phyloP scores from a whole-genome alignment of 2,329 filamentous ascomycete genomes.

The Penicillium sp. region DNA sequence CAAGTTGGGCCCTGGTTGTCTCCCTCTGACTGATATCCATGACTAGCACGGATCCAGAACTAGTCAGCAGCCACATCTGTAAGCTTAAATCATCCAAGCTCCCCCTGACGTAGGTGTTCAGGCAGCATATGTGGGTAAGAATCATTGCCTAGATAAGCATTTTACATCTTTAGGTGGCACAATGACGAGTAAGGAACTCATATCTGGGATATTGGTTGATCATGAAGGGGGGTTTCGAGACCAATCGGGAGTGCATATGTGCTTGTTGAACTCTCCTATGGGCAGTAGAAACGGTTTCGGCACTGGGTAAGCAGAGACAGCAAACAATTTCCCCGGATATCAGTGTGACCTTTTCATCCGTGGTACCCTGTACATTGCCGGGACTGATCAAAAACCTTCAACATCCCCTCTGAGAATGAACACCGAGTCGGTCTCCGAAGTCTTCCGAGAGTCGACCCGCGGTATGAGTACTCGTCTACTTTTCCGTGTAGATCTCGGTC shows the following conservation, averaged over 20 bases:
- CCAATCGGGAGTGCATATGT: background rate
- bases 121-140: background rate
- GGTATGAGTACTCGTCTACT: background rate
- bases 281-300: background rate
- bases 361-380: slow-evolving; percentile 4
- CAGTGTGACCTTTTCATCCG: background rate
- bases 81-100: background rate
- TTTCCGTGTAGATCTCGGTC: background rate
- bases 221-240: slow-evolving; percentile 4
- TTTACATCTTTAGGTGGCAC: slow-evolving; percentile 14
- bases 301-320: background rate
- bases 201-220: slow-evolving; percentile 12
- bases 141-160: background rate
- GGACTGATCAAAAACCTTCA: background rate
- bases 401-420: background rate
- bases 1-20: background rate
- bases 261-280: background rate
- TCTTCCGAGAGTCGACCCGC: background rate
- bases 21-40: background rate
- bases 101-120: background rate
- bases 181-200: slow-evolving; percentile 16
- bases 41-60: background rate
- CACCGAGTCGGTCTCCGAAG: background rate
- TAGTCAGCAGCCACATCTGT: slow-evolving; percentile 4
- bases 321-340: background rate